These are phyloP conservation scores for Apiospora aurea DNA, from an alignment of 2,329 filamentous ascomycete genomes.

Conservation along the genomic window DNA sequence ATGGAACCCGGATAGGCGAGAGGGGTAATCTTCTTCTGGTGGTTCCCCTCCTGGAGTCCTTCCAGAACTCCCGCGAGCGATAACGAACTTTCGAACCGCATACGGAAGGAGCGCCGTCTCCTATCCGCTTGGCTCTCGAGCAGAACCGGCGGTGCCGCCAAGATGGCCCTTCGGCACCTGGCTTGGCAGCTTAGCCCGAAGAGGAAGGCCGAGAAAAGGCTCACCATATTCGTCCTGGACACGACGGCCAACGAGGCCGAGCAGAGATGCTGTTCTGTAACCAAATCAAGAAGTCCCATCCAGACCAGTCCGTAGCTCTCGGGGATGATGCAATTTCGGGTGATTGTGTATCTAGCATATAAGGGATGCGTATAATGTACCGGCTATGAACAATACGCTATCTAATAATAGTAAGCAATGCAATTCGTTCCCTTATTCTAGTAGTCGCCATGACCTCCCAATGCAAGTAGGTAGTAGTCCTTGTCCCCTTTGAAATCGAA, in stretches of 20 bases:
- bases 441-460: background rate
- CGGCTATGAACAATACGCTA: constrained; percentile 5
- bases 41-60: background rate
- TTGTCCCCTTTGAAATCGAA: background rate
- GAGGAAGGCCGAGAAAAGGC: background rate
- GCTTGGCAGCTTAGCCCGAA: constrained; percentile 6
- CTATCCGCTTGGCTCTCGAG: background rate
- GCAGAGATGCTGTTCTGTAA: background rate
- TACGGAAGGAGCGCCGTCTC: background rate
- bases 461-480: background rate
- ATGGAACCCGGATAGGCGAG: background rate
- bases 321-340: background rate
- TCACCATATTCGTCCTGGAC: background rate
- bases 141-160: background rate
- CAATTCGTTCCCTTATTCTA: background rate
- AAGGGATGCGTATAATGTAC: constrained; percentile 6
- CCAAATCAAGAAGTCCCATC: background rate
- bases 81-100: background rate
- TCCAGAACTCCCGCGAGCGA: background rate
- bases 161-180: background rate
- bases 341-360: background rate
- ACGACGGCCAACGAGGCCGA: background rate
- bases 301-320: background rate
- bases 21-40: background rate
- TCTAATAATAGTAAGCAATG: background rate